Percentiles rank a stretch among this genome's conserved stretches.
Conservation (phyloP, 768 basidiomycete genomes). For the Lentinula aciculospora region DNA sequence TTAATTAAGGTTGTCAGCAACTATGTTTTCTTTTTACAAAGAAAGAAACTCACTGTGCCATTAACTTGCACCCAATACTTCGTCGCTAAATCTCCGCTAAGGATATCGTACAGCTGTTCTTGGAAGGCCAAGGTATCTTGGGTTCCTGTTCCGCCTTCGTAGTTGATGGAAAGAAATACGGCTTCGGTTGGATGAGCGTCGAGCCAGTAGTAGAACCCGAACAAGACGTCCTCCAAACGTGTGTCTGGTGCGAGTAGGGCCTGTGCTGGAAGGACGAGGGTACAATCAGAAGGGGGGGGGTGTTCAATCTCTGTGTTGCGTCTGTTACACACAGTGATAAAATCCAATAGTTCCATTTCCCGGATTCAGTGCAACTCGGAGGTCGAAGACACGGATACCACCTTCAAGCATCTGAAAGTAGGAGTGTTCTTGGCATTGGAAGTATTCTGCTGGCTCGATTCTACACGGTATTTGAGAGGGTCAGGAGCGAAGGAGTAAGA, state of each 20-base stretch:
- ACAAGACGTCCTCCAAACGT: conserved; percentile 43
- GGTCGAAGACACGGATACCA: conserved; percentile 46
- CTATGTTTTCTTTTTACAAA: not conserved
- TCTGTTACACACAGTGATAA: conserved; percentile 32
- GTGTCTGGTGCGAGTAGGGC: conserved; percentile 41
- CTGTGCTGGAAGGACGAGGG: conserved; percentile 18
- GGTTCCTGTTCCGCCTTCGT: conserved; percentile 40
- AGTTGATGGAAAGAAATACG: conserved; percentile 43
- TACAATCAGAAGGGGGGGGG: too few relatives aligned
- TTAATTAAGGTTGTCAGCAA: not conserved
- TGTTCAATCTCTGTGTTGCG: not conserved
- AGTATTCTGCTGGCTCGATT: conserved; percentile 27
- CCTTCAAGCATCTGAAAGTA: conserved; percentile 40
- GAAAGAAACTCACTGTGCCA: conserved; percentile 27
- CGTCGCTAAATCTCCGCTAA: conserved; percentile 29
- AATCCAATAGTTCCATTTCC: conserved; percentile 47
- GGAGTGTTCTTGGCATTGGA: conserved; percentile 41
- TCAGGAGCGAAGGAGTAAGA: not conserved
- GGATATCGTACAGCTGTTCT: conserved; percentile 33
- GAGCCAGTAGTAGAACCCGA: conserved; percentile 47
- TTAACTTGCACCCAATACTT: conserved; percentile 44
- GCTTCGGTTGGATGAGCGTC: conserved; percentile 47
- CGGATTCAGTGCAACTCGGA: conserved; percentile 43
- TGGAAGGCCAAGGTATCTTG: conserved; percentile 36
- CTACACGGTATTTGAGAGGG: conserved; percentile 7